Evolutionary conservation across 2,329 filamentous ascomycete genomes (phyloP).

Genomic region (Zasmidium angulare): DNA sequence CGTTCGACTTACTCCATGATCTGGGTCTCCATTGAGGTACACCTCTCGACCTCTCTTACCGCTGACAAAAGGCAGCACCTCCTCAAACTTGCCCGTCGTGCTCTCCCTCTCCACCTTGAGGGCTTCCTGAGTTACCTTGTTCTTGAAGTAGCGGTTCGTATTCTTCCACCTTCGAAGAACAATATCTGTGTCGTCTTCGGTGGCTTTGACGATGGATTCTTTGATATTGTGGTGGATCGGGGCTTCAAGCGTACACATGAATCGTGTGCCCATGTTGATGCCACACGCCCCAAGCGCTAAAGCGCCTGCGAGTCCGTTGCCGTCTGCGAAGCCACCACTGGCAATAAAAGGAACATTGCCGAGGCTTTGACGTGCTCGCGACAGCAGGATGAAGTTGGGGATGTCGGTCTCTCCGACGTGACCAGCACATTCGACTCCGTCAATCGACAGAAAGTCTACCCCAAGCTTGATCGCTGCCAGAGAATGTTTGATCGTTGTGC

Average conservation of each 20-base stretch:
- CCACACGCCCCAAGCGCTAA: slow-evolving; percentile 84
- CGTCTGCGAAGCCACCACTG: slow-evolving; percentile 90
- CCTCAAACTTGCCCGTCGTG: slow-evolving; percentile 78
- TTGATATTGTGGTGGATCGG: slow-evolving; percentile 93
- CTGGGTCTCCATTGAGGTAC: slow-evolving; percentile 86
- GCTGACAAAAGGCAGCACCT: slow-evolving; percentile 81
- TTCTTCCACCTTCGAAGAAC: slow-evolving; percentile 88
- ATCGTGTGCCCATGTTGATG: slow-evolving; percentile 96
- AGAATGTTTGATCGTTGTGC: slow-evolving; percentile 93
- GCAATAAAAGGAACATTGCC: slow-evolving; percentile 88
- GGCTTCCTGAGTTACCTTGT: slow-evolving; percentile 79
- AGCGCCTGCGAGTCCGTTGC: slow-evolving; percentile 85
- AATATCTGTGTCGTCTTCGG: slow-evolving; percentile 86
- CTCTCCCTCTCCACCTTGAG: slow-evolving; percentile 80
- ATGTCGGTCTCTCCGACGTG: slow-evolving; percentile 84
- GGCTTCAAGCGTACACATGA: slow-evolving; percentile 87
- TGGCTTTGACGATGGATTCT: slow-evolving; percentile 79
- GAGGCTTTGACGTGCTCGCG: slow-evolving; percentile 77
- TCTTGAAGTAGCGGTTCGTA: slow-evolving; percentile 81
- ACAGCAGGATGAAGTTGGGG: slow-evolving; percentile 83
- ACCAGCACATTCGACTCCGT: slow-evolving; percentile 93
- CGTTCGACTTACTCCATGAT: slow-evolving; percentile 70
- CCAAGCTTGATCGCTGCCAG: slow-evolving; percentile 87
- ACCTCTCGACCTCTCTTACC: slow-evolving; percentile 87
- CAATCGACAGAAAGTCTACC: slow-evolving; percentile 92